Conservation (phyloP, 148 eudicot species). For the Rheum nobile region DNA sequence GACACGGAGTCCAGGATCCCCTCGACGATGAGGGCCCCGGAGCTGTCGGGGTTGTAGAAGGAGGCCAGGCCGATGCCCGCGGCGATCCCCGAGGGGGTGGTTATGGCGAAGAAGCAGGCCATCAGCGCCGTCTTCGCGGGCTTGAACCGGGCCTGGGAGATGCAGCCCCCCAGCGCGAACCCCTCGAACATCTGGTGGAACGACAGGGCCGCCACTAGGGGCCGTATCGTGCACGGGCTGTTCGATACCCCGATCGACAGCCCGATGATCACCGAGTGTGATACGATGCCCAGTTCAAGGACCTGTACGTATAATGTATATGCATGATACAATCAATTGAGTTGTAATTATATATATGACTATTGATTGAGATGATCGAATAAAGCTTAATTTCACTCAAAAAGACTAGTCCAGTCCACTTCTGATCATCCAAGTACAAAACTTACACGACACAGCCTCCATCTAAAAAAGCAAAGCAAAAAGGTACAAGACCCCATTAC, state of each 20-base stretch:
- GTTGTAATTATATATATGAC: too few relatives aligned
- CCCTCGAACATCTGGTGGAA: constrained; percentile 45
- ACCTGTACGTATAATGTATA: constrained; percentile 14
- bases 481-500: too few relatives aligned
- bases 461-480: too few relatives aligned
- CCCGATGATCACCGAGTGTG: constrained; percentile 39
- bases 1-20: constrained; percentile 29
- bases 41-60: constrained; percentile 23
- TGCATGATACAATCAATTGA: too few relatives aligned
- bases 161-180: constrained; percentile 40
- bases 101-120: constrained; percentile 32
- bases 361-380: too few relatives aligned
- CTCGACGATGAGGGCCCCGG: constrained; percentile 28
- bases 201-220: constrained; percentile 30
- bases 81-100: constrained; percentile 30
- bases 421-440: too few relatives aligned
- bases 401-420: too few relatives aligned
- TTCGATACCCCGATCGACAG: constrained; percentile 29
- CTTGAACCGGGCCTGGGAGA: constrained; percentile 34
- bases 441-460: too few relatives aligned
- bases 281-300: constrained; percentile 33
- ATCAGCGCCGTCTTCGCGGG: constrained; percentile 17
- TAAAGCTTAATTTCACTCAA: too few relatives aligned
- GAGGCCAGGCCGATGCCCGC: constrained; percentile 32
- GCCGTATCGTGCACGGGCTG: constrained; percentile 19